phyloP scores from a whole-genome alignment of 306 rosid genomes.

The Dryas octopetala region DNA sequence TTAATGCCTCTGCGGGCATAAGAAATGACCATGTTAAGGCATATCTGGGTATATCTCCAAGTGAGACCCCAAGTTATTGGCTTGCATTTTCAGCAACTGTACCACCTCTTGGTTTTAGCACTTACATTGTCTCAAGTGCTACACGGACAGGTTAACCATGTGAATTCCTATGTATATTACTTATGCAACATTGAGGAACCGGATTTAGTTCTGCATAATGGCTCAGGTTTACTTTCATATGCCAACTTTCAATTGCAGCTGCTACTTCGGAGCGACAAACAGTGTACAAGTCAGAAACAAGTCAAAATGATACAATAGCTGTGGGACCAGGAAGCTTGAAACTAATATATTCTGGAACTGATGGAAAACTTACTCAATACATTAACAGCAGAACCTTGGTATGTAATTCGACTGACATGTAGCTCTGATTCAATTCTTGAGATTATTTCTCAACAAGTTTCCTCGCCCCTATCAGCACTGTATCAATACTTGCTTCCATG shows the following conservation, averaged over 20 bases:
- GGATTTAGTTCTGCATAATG: not conserved
- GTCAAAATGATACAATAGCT: conserved; percentile 21
- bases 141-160: conserved; percentile 26
- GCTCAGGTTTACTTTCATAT: not conserved
- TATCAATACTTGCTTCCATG: not conserved
- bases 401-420: conserved; percentile 14
- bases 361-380: conserved; percentile 37
- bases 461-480: not conserved
- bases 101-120: conserved; percentile 88
- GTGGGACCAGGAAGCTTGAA: conserved; percentile 43
- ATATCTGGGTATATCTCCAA: conserved; percentile 61
- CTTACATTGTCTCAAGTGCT: conserved; percentile 60
- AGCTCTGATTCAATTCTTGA: not conserved
- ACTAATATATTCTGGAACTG: conserved; percentile 36
- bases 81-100: conserved; percentile 73
- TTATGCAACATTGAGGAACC: not conserved
- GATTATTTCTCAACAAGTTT: not conserved
- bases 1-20: conserved; percentile 37
- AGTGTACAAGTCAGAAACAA: conserved; percentile 19
- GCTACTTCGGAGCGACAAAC: conserved; percentile 24
- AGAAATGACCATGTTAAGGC: conserved; percentile 55
- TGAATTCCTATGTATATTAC: not conserved
- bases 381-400: conserved; percentile 35
- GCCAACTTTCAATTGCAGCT: conserved; percentile 20
- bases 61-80: conserved; percentile 59